These are phyloP conservation scores for Suhomyces bokatorum DNA, from an alignment of 1,139 yeast species.

Conservation along the genomic window DNA sequence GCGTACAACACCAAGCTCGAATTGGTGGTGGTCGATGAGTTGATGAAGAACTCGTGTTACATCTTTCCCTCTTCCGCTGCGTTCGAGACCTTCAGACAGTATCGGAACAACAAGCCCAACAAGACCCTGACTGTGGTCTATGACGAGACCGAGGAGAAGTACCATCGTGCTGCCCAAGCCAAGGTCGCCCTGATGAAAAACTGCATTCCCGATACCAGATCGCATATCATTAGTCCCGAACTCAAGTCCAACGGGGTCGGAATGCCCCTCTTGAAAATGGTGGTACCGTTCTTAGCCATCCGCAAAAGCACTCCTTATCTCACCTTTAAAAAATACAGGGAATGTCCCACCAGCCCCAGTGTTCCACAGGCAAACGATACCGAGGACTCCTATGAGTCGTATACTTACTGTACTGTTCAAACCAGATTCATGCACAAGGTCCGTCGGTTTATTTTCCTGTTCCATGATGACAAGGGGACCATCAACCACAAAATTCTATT, in stretches of 20 bases:
- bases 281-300: slow-evolving; percentile 38
- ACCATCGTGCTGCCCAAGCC: slow-evolving; percentile 17
- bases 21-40: slow-evolving; percentile 34
- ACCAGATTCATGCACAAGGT: slow-evolving; percentile 30
- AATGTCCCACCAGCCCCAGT: slow-evolving; percentile 28
- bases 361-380: slow-evolving; percentile 6
- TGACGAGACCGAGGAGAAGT: slow-evolving; percentile 24
- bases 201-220: slow-evolving; percentile 27
- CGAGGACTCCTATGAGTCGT: slow-evolving; percentile 28
- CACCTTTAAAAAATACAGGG: slow-evolving; percentile 34
- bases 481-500: slow-evolving; percentile 27
- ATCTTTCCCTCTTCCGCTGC: slow-evolving; percentile 35
- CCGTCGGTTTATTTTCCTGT: slow-evolving; percentile 34
- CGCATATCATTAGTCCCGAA: slow-evolving; percentile 37
- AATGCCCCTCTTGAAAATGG: slow-evolving; percentile 39
- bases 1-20: slow-evolving; percentile 31
- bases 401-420: slow-evolving; percentile 35
- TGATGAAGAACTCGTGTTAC: slow-evolving; percentile 32
- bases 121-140: slow-evolving; percentile 25
- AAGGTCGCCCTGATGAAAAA: neutral
- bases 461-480: slow-evolving; percentile 21
- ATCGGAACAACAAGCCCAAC: slow-evolving; percentile 27
- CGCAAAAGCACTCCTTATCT: slow-evolving; percentile 41
- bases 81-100: slow-evolving; percentile 32
- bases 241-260: slow-evolving; percentile 37